Evolutionary conservation across 2,329 filamentous ascomycete species (phyloP).

Genomic region (Aspergillus sp.): DNA sequence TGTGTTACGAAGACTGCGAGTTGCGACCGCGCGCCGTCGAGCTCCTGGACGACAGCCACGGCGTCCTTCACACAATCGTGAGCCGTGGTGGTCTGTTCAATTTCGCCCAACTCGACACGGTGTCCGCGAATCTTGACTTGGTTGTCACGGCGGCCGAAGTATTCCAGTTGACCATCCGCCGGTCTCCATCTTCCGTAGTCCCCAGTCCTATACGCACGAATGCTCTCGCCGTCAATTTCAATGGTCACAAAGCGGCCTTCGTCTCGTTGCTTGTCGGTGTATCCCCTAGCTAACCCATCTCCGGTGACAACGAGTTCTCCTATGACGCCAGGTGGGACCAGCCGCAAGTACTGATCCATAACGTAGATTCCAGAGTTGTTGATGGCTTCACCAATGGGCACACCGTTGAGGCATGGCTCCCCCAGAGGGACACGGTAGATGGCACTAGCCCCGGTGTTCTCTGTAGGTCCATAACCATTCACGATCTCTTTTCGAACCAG

Average conservation of each 20-base stretch:
- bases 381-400: not conserved
- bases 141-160: conserved; percentile 1
- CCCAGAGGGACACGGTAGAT: not conserved
- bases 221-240: not conserved
- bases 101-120: conserved; percentile 5
- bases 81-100: not conserved
- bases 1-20: conserved; percentile 3
- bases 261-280: not conserved
- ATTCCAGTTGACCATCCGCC: conserved; percentile 1
- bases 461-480: conserved; percentile 3
- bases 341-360: not conserved
- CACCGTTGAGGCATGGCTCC: not conserved
- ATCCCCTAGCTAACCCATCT: not conserved
- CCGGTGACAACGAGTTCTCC: conserved; percentile 3
- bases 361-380: not conserved
- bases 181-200: conserved; percentile 1
- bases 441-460: not conserved
- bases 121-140: conserved; percentile 5
- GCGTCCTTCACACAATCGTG: not conserved
- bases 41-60: not conserved
- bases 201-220: not conserved
- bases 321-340: not conserved
- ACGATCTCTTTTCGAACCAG: not conserved
- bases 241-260: not conserved
- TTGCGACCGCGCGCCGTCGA: not conserved